These are phyloP conservation scores for Phytophthora quininea DNA, from an alignment of 352 stramenopile genomes.

Conservation along the genomic window DNA sequence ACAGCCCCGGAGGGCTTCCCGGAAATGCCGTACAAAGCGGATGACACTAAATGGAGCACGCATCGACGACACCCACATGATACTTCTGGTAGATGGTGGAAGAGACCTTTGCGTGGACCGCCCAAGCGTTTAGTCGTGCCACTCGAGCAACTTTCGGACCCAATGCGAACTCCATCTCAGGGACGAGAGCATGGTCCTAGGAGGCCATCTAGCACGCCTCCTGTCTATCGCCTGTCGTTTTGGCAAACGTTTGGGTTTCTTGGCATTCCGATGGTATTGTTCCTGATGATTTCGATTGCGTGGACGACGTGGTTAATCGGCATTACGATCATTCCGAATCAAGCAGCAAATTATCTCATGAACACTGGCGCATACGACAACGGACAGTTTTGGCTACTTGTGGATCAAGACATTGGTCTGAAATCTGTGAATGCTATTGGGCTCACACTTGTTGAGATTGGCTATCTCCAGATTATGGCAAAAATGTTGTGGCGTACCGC, in stretches of 20 bases:
- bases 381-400: constrained; percentile 54
- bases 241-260: constrained; percentile 36
- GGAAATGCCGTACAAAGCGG: background rate
- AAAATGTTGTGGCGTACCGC: constrained; percentile 37
- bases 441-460: constrained; percentile 24
- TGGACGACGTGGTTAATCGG: constrained; percentile 48
- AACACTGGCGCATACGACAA: constrained; percentile 52
- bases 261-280: constrained; percentile 27
- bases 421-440: constrained; percentile 26
- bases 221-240: constrained; percentile 25
- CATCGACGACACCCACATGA: constrained; percentile 15
- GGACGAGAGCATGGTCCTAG: background rate
- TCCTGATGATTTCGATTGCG: constrained; percentile 24
- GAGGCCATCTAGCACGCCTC: constrained; percentile 6
- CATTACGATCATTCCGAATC: constrained; percentile 49
- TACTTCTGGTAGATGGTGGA: constrained; percentile 18
- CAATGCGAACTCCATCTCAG: constrained; percentile 3
- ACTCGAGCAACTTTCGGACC: constrained; percentile 17
- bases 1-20: background rate
- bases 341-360: constrained; percentile 52
- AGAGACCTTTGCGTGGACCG: constrained; percentile 1
- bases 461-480: constrained; percentile 34
- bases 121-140: constrained; percentile 8
- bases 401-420: constrained; percentile 15
- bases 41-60: constrained; percentile 2